Evolutionary conservation across 805 yeast genomes (phyloP).

Genomic region (Candida railenensis): DNA sequence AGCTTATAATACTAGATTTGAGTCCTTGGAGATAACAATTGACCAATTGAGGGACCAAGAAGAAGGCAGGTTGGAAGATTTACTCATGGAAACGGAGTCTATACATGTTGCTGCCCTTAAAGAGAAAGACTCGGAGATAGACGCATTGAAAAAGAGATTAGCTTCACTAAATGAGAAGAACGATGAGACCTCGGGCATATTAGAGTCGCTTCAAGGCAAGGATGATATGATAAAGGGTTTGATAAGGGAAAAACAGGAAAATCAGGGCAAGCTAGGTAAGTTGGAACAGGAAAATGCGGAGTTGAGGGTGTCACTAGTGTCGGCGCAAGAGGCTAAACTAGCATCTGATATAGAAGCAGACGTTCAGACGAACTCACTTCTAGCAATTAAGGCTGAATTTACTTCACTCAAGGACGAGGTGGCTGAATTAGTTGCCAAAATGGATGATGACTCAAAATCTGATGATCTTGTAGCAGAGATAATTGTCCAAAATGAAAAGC

Average conservation of each 20-base stretch:
- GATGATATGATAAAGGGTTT: not conserved
- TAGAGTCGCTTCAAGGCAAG: not conserved
- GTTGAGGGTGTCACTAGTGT: not conserved
- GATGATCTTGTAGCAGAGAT: not conserved
- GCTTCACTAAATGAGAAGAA: not conserved
- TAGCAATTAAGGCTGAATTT: not conserved
- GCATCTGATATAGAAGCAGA: not conserved
- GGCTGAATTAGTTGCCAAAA: not conserved
- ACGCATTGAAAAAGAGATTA: not conserved
- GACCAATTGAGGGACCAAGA: not conserved
- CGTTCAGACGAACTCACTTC: not conserved
- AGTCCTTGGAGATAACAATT: not conserved
- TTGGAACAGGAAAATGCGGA: not conserved
- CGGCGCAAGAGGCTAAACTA: not conserved
- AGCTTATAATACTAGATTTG: not conserved
- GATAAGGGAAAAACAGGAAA: not conserved
- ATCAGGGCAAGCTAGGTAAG: not conserved
- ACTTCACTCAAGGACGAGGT: slow-evolving; percentile 1
- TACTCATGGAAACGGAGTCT: not conserved
- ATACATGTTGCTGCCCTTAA: not conserved
- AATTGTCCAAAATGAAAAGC: not conserved
- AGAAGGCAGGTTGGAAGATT: not conserved
- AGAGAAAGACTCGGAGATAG: not conserved
- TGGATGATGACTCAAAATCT: not conserved
- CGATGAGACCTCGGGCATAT: not conserved